Conservation (phyloP, 768 basidiomycete species). For the Piloderma croceum region DNA sequence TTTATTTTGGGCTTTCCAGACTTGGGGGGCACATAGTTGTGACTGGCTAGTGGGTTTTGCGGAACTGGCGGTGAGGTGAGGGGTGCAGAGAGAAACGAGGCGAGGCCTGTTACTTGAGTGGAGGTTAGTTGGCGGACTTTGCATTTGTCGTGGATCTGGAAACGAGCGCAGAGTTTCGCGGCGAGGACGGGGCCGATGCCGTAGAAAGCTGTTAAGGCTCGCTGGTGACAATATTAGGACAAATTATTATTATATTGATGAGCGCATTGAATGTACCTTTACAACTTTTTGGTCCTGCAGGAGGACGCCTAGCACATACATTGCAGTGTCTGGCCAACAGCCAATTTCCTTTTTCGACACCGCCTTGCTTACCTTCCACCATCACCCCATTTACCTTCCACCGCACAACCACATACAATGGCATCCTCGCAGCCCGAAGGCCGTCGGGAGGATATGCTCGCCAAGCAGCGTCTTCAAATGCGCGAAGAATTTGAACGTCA, state of each 20-base stretch:
- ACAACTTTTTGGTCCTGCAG: conserved; percentile 72
- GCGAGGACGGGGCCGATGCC: conserved; percentile 78
- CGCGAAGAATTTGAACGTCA: conserved; percentile 80
- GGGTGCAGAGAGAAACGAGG: conserved; percentile 91
- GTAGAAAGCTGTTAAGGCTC: conserved; percentile 86
- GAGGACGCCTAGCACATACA: conserved; percentile 78
- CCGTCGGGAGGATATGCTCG: conserved; percentile 80
- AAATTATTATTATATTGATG: neutral
- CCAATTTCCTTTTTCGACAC: conserved; percentile 6
- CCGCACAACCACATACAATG: conserved; percentile 39
- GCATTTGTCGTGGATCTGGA: conserved; percentile 85
- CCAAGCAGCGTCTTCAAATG: conserved; percentile 75
- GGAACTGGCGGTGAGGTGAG: conserved; percentile 64
- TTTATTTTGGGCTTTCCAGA: conserved; percentile 33
- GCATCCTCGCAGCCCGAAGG: conserved; percentile 73
- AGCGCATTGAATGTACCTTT: conserved; percentile 53
- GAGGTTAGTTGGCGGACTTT: conserved; percentile 79
- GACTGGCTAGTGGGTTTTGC: conserved; percentile 59
- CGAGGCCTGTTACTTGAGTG: conserved; percentile 83
- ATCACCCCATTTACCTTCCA: conserved; percentile 1
- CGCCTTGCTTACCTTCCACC: conserved; percentile 9
- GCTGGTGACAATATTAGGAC: conserved; percentile 38
- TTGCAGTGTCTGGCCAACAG: conserved; percentile 22
- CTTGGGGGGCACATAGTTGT: conserved; percentile 44
- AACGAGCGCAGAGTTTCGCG: conserved; percentile 80